Base-by-base conservation (phyloP, 2,329 filamentous ascomycete species). In the Neopestalotiopsis rosae region DNA sequence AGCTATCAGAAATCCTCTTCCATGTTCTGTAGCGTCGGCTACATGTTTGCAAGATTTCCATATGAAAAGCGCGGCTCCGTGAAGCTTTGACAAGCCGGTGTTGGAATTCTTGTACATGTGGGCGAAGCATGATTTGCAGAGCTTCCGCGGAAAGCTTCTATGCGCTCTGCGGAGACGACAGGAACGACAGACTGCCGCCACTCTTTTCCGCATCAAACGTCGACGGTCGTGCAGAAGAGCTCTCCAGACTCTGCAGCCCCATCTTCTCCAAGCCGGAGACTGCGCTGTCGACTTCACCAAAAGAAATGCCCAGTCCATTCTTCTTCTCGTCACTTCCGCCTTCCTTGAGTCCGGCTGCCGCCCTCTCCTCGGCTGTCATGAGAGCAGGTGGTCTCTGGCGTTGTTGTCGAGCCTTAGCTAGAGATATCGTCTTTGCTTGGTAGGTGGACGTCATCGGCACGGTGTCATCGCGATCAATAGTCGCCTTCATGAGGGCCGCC, bases 401-500 rank as follows among this genome's bases (percentile, higher is more conserved):
- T 90, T 97, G 93, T 71, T 92, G 89, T 69, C 92, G 90, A 13
- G 96, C 96, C 82, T 97, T 97, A 67, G 91, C 89, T 6, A 99
- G 88, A 32, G 93, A 96, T 67, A 99, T 97, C 0, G 96, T 99
- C 85, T 97, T 96, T 78, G 98, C 95, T 78, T 97, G 95, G 81
- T 98, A 98, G 3, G 94, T 97, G 3, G 93, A 96, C 24, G 94
- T 94, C 70, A 97, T 91, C 10, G 92, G 89, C 70, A 92, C 88
- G 4, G 88, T 88, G 76, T 92, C 90, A 74, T 99, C 96, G 70
- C 95, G 92, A 78, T 98, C 95, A 75, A 99, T 99, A 1, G 96
- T 99, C 12, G 96, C 96, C 83, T 99, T 99, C 94, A 99, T 97
- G 65, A 99, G 84, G 5, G 96, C 96, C 4, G 94, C 96, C 96